Evolutionary conservation across 23 red algal genomes (phyloP), one percentile per base, ranked within the genome.

Genomic region (Gracilaria caudata): DNA sequence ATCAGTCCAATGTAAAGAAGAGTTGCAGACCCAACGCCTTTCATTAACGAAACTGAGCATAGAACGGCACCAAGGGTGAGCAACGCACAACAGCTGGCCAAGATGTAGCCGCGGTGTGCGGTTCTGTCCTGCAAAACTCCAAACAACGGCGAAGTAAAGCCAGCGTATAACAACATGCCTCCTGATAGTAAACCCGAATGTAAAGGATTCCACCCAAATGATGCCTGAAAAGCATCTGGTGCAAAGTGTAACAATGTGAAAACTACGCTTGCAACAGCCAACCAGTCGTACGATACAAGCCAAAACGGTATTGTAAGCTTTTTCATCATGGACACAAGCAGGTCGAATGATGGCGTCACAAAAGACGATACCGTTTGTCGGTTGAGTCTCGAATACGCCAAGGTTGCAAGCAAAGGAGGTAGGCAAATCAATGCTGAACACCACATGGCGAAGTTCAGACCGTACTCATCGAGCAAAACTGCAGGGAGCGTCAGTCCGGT

Each of bases 211-310:
- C 81, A 64, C 4, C 79, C 78, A 35, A 92, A 92, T 26, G 57
- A 73, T 21, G 89, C 36, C 9, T 51, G 53, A 33, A 92, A 92
- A 10, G 81, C 79, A 64, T 83, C 89, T 23, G 72, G 56, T 19
- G 79, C 80, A 34, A 78, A 83, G 51, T 92, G 89, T 35, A 92
- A 20, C 11, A 76, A 26, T 19, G 89, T 72, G 64, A 84, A 92
- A 0, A 92, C 79, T 17, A 77, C 89, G 17, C 79, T 37, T 21
- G 79, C 80, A 0, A 92, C 54, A n/a, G 49, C 46, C 4, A 77
- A 37, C 89, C 89, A 92, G 16, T 82, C 54, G 34, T 68, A 77
- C 20, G 64, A 73, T 38, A 92, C 26, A 28, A 84, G 60, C 89
- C 89, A 92, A 64, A 92, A 92, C 17, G 78, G 65, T 8, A 51